These are phyloP conservation scores for Gossypium rotundifolium DNA, from an alignment of 345 rosid species.

Conservation along the genomic window DNA sequence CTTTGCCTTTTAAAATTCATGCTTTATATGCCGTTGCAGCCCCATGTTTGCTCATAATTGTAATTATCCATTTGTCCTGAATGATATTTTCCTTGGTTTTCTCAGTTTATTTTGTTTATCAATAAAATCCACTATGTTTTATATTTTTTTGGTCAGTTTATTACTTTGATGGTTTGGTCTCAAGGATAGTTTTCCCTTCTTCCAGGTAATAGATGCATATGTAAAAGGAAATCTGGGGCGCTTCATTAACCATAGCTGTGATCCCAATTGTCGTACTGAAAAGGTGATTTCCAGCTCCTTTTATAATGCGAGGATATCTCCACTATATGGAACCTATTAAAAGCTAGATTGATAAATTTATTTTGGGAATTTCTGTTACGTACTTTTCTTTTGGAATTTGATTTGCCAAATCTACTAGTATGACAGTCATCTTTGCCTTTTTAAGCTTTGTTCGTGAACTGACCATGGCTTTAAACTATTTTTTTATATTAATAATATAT, in stretches of 20 bases:
- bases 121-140: background rate
- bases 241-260: conserved; percentile 97
- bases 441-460: background rate
- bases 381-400: background rate
- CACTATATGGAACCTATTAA: background rate
- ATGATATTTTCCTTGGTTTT: background rate
- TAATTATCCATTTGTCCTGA: conserved; percentile 1
- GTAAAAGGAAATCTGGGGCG: conserved; percentile 96
- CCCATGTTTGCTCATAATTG: background rate
- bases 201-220: conserved; percentile 95
- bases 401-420: background rate
- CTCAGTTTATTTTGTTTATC: background rate
- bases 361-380: background rate
- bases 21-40: background rate
- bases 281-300: conserved; percentile 36
- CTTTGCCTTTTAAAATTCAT: background rate
- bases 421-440: background rate
- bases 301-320: background rate
- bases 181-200: conserved; percentile 14
- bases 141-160: background rate
- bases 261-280: conserved; percentile 98
- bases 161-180: conserved; percentile 2
- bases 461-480: background rate
- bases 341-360: background rate
- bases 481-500: background rate